Evolutionary conservation across 768 basidiomycete species (phyloP).

Genomic region (Cyathus striatus): DNA sequence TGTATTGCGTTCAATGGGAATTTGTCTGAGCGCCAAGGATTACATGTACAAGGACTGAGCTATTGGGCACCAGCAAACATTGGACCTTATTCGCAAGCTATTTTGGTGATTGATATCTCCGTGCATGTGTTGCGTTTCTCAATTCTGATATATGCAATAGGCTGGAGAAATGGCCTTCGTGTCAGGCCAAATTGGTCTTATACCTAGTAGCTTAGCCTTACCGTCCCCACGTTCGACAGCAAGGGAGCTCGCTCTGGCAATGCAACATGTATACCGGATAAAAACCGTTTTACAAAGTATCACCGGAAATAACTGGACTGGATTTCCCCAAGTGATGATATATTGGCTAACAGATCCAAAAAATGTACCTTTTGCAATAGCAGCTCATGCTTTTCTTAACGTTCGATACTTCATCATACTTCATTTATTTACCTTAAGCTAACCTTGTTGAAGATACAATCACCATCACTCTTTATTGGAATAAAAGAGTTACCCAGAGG

Average conservation of each 20-base stretch:
- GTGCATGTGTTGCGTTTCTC: background rate
- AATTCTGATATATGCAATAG: conserved; percentile 29
- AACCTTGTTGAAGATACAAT: background rate
- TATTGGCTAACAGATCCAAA: conserved; percentile 59
- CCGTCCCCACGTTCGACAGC: conserved; percentile 55
- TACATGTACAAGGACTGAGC: conserved; percentile 94
- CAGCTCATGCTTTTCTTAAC: conserved; percentile 24
- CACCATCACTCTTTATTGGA: conserved; percentile 50
- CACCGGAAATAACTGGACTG: conserved; percentile 54
- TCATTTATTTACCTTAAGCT: background rate
- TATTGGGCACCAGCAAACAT: conserved; percentile 99
- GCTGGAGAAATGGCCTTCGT: conserved; percentile 74
- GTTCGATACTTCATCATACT: conserved; percentile 6
- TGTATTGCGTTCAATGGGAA: conserved; percentile 65
- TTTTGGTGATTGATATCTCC: conserved; percentile 49
- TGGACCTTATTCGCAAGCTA: conserved; percentile 95
- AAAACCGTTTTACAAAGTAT: conserved; percentile 50
- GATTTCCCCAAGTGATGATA: conserved; percentile 57
- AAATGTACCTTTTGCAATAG: conserved; percentile 34
- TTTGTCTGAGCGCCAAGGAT: conserved; percentile 51
- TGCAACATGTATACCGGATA: conserved; percentile 79
- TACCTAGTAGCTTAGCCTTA: conserved; percentile 68
- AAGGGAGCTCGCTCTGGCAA: conserved; percentile 64
- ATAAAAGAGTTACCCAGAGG: conserved; percentile 66
- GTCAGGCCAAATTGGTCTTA: conserved; percentile 92